Evolutionary conservation across 768 basidiomycete species (phyloP).

Genomic region (Sarcomyxa edulis): DNA sequence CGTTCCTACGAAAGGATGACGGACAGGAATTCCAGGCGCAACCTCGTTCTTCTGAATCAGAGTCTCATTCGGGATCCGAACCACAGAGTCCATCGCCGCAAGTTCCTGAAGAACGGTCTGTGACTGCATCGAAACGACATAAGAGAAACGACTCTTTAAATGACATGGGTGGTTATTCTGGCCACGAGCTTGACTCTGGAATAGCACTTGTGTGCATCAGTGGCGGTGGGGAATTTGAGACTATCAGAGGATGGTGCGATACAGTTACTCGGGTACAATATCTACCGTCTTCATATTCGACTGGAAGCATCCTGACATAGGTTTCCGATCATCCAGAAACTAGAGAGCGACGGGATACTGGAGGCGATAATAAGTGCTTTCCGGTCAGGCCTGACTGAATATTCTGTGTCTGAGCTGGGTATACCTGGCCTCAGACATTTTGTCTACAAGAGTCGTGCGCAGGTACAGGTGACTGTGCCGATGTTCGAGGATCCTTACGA

Average conservation of each 20-base stretch:
- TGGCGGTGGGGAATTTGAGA: slow-evolving; percentile 79
- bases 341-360: slow-evolving; percentile 54
- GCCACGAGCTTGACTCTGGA: slow-evolving; percentile 24
- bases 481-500: slow-evolving; percentile 86
- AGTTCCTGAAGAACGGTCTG: slow-evolving; percentile 7
- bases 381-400: slow-evolving; percentile 47
- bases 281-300: slow-evolving; percentile 4
- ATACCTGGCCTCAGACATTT: slow-evolving; percentile 93
- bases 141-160: not conserved
- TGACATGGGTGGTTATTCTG: slow-evolving; percentile 1
- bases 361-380: slow-evolving; percentile 46
- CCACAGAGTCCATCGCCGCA: not conserved
- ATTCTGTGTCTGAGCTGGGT: slow-evolving; percentile 69
- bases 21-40: slow-evolving; percentile 12
- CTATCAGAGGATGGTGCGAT: slow-evolving; percentile 74
- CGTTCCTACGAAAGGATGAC: slow-evolving; percentile 52
- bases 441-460: slow-evolving; percentile 84
- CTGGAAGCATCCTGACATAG: slow-evolving; percentile 2
- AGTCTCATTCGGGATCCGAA: slow-evolving; percentile 8
- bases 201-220: slow-evolving; percentile 78
- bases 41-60: slow-evolving; percentile 6
- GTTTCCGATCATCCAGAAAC: slow-evolving; percentile 53
- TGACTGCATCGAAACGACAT: slow-evolving; percentile 3
- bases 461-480: slow-evolving; percentile 88
- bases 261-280: slow-evolving; percentile 48